Conservation (phyloP, 805 yeast species). For the Jamesozyma lodderae region DNA sequence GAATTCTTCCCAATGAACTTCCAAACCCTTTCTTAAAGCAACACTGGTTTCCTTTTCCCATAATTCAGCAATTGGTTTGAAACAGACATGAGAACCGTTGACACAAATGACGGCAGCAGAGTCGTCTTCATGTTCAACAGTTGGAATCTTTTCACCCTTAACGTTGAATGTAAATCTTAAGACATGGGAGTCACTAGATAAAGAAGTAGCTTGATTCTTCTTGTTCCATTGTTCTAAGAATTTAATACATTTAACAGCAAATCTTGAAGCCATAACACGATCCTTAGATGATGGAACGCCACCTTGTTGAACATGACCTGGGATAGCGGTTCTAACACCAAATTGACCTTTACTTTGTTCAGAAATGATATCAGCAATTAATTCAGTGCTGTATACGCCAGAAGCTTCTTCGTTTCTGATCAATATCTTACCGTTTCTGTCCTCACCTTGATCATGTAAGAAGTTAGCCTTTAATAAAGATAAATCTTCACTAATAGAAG, state of each 20-base stretch:
- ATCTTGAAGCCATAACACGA: constrained; percentile 79
- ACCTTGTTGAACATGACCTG: constrained; percentile 98
- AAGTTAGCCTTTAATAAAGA: constrained; percentile 58
- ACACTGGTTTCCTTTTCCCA: constrained; percentile 56
- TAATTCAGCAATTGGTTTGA: constrained; percentile 46
- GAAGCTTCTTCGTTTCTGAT: constrained; percentile 82
- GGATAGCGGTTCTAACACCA: constrained; percentile 90
- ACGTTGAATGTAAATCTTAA: constrained; percentile 43
- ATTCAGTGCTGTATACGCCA: constrained; percentile 67
- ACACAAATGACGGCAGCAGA: constrained; percentile 60
- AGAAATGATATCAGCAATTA: constrained; percentile 74
- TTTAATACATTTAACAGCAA: constrained; percentile 82
- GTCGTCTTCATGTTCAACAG: constrained; percentile 35
- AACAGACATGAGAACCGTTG: constrained; percentile 54
- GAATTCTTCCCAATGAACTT: constrained; percentile 60
- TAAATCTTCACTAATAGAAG: constrained; percentile 68
- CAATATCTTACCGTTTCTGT: constrained; percentile 76
- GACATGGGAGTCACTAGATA: constrained; percentile 34
- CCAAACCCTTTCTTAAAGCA: constrained; percentile 53
- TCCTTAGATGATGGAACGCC: constrained; percentile 92
- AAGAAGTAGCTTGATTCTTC: constrained; percentile 25
- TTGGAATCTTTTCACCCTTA: constrained; percentile 40
- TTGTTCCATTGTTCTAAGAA: constrained; percentile 63
- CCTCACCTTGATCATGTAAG: constrained; percentile 65
- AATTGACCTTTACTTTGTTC: constrained; percentile 69